Evolutionary conservation across 495 filamentous ascomycete species (phyloP).

Genomic region (Penicillium cosmopolitanum): DNA sequence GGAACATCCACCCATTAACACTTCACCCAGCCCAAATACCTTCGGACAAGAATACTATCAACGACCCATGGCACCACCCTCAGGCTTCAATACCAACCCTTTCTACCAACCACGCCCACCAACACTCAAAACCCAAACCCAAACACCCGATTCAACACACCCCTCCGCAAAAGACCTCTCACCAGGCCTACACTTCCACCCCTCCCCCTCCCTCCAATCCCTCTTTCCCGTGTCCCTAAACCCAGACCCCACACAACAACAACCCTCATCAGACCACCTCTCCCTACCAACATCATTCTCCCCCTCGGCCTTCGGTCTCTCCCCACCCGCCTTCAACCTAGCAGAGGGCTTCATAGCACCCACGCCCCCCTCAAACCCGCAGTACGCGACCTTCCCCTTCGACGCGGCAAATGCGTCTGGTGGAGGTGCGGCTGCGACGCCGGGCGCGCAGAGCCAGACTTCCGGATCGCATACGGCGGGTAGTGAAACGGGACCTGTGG

Average conservation of each 20-base stretch:
- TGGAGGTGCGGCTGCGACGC: constrained; percentile 31
- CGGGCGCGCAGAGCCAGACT: constrained; percentile 42
- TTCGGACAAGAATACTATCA: constrained; percentile 29
- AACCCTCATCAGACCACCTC: constrained; percentile 12
- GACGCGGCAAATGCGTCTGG: constrained; percentile 25
- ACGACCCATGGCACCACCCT: constrained; percentile 19
- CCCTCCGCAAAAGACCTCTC: constrained; percentile 15
- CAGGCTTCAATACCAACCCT: constrained; percentile 14
- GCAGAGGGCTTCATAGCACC: constrained; percentile 36
- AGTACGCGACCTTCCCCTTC: constrained; percentile 52
- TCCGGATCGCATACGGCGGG: constrained; percentile 36
- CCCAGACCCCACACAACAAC: constrained; percentile 21
- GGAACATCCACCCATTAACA: not conserved
- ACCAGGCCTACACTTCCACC: not conserved
- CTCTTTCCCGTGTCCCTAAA: constrained; percentile 33
- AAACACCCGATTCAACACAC: constrained; percentile 20
- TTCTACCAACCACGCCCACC: constrained; percentile 21
- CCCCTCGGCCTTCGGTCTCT: constrained; percentile 30
- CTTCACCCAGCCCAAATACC: not conserved
- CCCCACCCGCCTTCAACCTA: constrained; percentile 2
- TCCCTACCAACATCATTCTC: constrained; percentile 34
- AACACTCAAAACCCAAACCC: constrained; percentile 15
- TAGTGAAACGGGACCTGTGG: constrained; percentile 37
- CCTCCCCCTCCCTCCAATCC: constrained; percentile 20
- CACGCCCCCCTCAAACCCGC: constrained; percentile 40